These are phyloP conservation scores for Bipolaris gigantea DNA, from an alignment of 2,329 filamentous ascomycete genomes.

Conservation along the genomic window DNA sequence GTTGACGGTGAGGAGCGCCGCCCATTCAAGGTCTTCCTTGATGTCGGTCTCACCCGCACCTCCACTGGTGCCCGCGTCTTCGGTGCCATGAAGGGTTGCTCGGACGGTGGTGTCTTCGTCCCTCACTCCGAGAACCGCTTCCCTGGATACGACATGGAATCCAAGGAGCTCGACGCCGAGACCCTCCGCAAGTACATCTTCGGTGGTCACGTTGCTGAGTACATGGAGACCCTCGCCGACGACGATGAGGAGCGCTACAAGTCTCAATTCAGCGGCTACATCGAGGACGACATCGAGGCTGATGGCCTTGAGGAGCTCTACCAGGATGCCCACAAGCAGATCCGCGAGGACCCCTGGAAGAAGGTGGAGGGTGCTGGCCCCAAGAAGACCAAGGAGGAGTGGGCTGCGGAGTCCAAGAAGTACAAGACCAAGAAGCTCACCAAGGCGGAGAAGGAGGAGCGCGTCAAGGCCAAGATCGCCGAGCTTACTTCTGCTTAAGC, in stretches of 20 bases:
- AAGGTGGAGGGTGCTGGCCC: constrained; percentile 73
- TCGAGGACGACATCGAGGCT: constrained; percentile 94
- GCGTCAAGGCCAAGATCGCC: constrained; percentile 89
- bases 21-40: constrained; percentile 98
- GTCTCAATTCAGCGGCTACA: constrained; percentile 96
- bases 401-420: constrained; percentile 95
- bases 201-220: constrained; percentile 97
- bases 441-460: constrained; percentile 79
- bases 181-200: constrained; percentile 99
- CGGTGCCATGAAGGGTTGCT: constrained; percentile 99
- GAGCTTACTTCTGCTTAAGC: constrained; percentile 61
- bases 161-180: constrained; percentile 97
- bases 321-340: constrained; percentile 89
- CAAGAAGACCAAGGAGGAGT: constrained; percentile 98
- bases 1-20: constrained; percentile 86
- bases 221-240: constrained; percentile 99
- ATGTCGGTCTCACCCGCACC: constrained; percentile 95
- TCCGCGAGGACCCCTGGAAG: constrained; percentile 98
- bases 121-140: constrained; percentile 99
- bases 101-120: constrained; percentile 93
- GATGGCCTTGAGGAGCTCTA: constrained; percentile 97
- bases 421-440: constrained; percentile 76
- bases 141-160: constrained; percentile 96
- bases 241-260: constrained; percentile 99
- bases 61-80: constrained; percentile 99